phyloP scores from a whole-genome alignment of 257 asterid species.

The Eucommia ulmoides region DNA sequence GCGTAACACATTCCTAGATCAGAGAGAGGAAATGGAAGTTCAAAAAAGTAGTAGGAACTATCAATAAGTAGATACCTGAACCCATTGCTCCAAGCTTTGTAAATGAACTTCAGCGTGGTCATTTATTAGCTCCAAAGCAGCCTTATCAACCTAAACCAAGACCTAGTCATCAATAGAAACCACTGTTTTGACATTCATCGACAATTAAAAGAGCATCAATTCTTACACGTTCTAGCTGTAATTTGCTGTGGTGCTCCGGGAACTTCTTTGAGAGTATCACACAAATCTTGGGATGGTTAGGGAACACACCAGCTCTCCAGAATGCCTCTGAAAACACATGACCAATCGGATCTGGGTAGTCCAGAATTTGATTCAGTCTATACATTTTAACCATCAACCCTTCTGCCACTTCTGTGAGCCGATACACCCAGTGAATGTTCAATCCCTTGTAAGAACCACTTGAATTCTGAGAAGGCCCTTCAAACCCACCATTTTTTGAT shows the following conservation, averaged over 20 bases:
- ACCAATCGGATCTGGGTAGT: constrained; percentile 71
- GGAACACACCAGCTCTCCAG: constrained; percentile 96
- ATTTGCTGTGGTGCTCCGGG: constrained; percentile 93
- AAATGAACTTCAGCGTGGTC: constrained; percentile 80
- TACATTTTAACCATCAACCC: constrained; percentile 97
- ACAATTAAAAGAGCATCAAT: constrained; percentile 6
- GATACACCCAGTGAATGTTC: constrained; percentile 96
- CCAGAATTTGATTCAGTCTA: constrained; percentile 85
- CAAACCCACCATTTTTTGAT: constrained; percentile 42
- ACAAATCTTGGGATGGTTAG: constrained; percentile 85
- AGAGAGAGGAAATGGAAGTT: no score
- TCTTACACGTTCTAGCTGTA: constrained; percentile 92
- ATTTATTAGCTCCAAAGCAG: constrained; percentile 77
- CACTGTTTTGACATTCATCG: not conserved
- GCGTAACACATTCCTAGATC: no score
- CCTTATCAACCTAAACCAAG: constrained; percentile 68
- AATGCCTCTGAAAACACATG: constrained; percentile 82
- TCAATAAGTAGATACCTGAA: no score
- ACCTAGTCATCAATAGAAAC: not conserved
- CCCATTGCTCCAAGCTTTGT: constrained; percentile 96
- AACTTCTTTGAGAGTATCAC: constrained; percentile 79
- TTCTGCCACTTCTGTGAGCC: constrained; percentile 93
- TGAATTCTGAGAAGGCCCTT: constrained; percentile 38
- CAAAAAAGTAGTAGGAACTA: no score
- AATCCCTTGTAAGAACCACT: constrained; percentile 60